phyloP scores from a whole-genome alignment of 2,329 filamentous ascomycete genomes.

The Sarocladium kiliense region DNA sequence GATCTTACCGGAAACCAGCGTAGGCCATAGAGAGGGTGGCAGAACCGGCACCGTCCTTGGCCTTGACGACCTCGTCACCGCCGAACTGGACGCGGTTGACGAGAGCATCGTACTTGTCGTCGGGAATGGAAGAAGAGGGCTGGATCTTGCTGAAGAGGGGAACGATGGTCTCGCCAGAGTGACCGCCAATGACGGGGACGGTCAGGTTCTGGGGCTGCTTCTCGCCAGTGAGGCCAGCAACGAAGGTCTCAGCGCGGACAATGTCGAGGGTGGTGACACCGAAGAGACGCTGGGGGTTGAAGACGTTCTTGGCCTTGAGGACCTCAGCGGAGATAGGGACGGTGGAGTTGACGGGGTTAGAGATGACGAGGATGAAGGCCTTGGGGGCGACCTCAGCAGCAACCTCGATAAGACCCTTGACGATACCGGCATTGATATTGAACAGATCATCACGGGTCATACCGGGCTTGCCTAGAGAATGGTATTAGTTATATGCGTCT shows the following conservation, averaged over 20 bases:
- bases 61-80: conserved; percentile 94
- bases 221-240: conserved; percentile 77
- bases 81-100: conserved; percentile 97
- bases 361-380: conserved; percentile 94
- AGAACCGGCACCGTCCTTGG: conserved; percentile 86
- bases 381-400: conserved; percentile 86
- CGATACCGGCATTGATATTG: conserved; percentile 99
- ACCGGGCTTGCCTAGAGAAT: conserved; percentile 78
- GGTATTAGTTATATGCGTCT: conserved; percentile 12
- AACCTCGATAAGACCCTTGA: conserved; percentile 86
- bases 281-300: conserved; percentile 93
- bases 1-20: conserved; percentile 77
- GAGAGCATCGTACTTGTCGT: conserved; percentile 84
- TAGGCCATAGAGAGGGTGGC: conserved; percentile 94
- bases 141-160: conserved; percentile 91
- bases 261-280: conserved; percentile 98
- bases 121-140: conserved; percentile 73
- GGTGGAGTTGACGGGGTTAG: conserved; percentile 98
- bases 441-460: conserved; percentile 99
- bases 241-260: conserved; percentile 95
- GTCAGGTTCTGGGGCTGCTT: conserved; percentile 76
- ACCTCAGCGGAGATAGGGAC: conserved; percentile 97
- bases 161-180: conserved; percentile 97
- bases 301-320: conserved; percentile 87
- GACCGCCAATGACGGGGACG: conserved; percentile 91